These are phyloP conservation scores for Gaillardinia entomophila DNA, from an alignment of 805 yeast genomes.

Conservation along the genomic window DNA sequence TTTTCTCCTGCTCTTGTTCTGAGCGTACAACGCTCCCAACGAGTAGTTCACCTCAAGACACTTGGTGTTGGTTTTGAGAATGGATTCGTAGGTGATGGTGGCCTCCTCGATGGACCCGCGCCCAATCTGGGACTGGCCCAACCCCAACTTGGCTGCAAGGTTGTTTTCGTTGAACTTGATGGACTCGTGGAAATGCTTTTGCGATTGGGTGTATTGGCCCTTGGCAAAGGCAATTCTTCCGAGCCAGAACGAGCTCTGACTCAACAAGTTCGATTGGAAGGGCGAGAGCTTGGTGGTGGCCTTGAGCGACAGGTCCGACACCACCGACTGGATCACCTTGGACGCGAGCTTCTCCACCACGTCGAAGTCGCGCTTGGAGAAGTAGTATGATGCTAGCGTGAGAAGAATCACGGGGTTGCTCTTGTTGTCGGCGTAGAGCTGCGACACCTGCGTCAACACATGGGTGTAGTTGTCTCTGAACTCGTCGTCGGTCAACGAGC, in stretches of 20 bases:
- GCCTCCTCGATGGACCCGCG: constrained; percentile 80
- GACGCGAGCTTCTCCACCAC: constrained; percentile 52
- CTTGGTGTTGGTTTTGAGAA: constrained; percentile 60
- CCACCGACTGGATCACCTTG: constrained; percentile 33
- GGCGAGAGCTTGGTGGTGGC: constrained; percentile 15
- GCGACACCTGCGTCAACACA: constrained; percentile 47
- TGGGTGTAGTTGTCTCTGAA: constrained; percentile 55
- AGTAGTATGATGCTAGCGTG: constrained; percentile 65
- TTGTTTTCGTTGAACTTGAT: constrained; percentile 59
- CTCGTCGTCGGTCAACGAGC: constrained; percentile 52
- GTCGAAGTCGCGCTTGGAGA: constrained; percentile 57
- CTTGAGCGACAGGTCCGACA: constrained; percentile 8
- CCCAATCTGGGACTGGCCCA: constrained; percentile 77
- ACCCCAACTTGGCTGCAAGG: constrained; percentile 68
- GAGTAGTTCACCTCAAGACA: constrained; percentile 70
- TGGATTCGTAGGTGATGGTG: constrained; percentile 72
- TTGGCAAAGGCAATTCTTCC: constrained; percentile 69
- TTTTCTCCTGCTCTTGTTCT: constrained; percentile 34
- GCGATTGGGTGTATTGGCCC: constrained; percentile 63
- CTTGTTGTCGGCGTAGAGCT: constrained; percentile 34
- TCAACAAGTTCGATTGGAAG: constrained; percentile 25
- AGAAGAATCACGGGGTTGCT: constrained; percentile 60
- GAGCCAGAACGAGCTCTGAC: constrained; percentile 61
- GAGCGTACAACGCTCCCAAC: constrained; percentile 69
- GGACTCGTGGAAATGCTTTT: constrained; percentile 67